Conservation (phyloP, 1,139 yeast genomes). For the Taiozyma sp. region DNA sequence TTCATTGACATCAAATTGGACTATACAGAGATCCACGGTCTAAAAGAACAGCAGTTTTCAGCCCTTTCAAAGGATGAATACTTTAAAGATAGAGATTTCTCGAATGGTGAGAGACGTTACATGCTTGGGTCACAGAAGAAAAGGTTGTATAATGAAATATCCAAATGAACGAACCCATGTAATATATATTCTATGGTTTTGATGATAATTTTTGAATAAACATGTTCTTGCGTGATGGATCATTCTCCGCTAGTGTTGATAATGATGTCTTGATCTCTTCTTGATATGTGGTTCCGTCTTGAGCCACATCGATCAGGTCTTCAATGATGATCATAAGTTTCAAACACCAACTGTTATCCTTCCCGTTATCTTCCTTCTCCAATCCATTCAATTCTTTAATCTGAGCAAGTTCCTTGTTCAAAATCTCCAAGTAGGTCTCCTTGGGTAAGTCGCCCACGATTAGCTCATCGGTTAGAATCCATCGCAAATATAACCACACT, state of each 20-base stretch:
- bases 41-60: conserved; percentile 23
- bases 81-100: conserved; percentile 26
- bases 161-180: background rate
- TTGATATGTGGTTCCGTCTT: conserved; percentile 6
- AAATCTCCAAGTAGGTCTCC: conserved; percentile 27
- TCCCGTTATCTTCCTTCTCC: conserved; percentile 48
- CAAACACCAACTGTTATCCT: conserved; percentile 66
- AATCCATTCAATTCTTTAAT: conserved; percentile 58
- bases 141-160: conserved; percentile 29
- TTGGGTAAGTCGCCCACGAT: conserved; percentile 30
- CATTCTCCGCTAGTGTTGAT: conserved; percentile 45
- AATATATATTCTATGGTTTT: background rate
- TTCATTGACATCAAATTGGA: conserved; percentile 47
- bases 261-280: conserved; percentile 29
- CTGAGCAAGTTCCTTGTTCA: conserved; percentile 34
- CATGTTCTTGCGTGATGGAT: conserved; percentile 64
- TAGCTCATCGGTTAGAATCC: conserved; percentile 63
- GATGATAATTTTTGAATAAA: conserved; percentile 34
- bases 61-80: conserved; percentile 25
- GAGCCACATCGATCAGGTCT: conserved; percentile 17
- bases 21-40: conserved; percentile 39
- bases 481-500: conserved; percentile 81
- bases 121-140: conserved; percentile 46
- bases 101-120: conserved; percentile 41
- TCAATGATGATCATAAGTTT: conserved; percentile 46